Evolutionary conservation across 2,329 filamentous ascomycete species (phyloP), one percentile per base, ranked within the genome.

Genomic region (Verticillium zaregamsianum): DNA sequence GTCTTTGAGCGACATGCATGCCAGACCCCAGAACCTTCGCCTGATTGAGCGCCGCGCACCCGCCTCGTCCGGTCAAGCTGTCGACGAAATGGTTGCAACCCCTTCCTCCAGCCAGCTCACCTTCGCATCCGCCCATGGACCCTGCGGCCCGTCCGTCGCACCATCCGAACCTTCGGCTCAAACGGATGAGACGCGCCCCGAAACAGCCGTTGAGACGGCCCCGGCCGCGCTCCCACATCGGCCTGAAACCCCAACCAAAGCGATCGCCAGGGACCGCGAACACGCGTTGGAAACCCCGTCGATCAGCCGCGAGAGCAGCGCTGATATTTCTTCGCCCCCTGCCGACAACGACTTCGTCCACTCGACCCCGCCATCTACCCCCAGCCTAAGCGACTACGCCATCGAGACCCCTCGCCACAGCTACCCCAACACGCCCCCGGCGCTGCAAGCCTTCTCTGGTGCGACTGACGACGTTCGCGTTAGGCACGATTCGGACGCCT

Each of bases 1-100:
- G 63, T 75, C 75, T 15, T 72, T 84, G 20, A 73, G 76, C 40
- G 68, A 68, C 55, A 52, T 52, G 62, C 68, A 23, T 31, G 28
- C 31, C 28, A 55, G 31, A 17, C 62, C 73, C 32, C 57, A 61
- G 49, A 66, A 66, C 32, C 57, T 66, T n/a, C 64, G 60, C 25
- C 55, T 63, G 17, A 39, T 63, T 37, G 64, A 66, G 55, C 61
- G 61, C 9, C 33, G 23, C 35, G 25, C 25, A 32, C 54, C 54
- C 54, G 25, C n/a, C 54, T 55, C 54, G 25, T 5, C 45, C 61
- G 62, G 59, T 59, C 58, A 45, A 61, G 63, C 63, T 61, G 61
- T 60, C 37, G 63, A 57, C 12, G 63, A 60, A 40, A 64, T 60
- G 62, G 62, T 58, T 61, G 62, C 59, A 52, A 59, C 55, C 23